Evolutionary conservation across 495 filamentous ascomycete genomes (phyloP), one percentile per base, ranked within the genome.

Genomic region (Tuber borchii): DNA sequence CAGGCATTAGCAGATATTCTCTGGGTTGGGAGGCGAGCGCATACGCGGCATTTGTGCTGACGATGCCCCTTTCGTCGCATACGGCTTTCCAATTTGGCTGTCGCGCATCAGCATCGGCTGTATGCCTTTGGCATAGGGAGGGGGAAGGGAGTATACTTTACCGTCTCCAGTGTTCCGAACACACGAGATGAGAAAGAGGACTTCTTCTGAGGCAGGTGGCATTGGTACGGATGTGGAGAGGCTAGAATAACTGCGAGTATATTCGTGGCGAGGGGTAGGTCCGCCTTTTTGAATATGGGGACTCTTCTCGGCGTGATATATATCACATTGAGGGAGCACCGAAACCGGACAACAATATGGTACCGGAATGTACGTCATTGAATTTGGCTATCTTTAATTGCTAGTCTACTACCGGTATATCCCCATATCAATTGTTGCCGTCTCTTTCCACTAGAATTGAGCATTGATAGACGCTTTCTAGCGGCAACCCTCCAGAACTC

Each of bases 21-120:
- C 56, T 4, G 4, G 12, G 1, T 65, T 12, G 26, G 34, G 26
- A 22, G 34, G 45, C 19, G 72, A 19, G 34, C 16, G 19, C 43
- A 8, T 74, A 77, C 75, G 75, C 75, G 4, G 75, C 71, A 6
- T 42, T 8, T n/a, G 74, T 73, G 10, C 3, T 74, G 48, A 37
- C 22, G 31, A 77, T 77, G 2, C 74, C 45, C 9, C 70, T 45
- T 20, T 77, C 72, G 19, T 43, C 61, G 22, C 73, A 56, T 5
- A 77, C 7, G 7, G 56, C 56, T 26, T 51, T 34, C 75, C 75
- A 77, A 69, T 77, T 48, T 37, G 51, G 40, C 73, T 74, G 48
- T 40, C 10, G 56, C 26, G 31, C 12, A 8, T 70, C 37, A 40
- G 26, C 51, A 34, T 69, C 34, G 10, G 56, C 73, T n/a, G 10